Evolutionary conservation across 306 rosid species (phyloP), one percentile per base, ranked within the genome.

Genomic region (Lotus japonicus): DNA sequence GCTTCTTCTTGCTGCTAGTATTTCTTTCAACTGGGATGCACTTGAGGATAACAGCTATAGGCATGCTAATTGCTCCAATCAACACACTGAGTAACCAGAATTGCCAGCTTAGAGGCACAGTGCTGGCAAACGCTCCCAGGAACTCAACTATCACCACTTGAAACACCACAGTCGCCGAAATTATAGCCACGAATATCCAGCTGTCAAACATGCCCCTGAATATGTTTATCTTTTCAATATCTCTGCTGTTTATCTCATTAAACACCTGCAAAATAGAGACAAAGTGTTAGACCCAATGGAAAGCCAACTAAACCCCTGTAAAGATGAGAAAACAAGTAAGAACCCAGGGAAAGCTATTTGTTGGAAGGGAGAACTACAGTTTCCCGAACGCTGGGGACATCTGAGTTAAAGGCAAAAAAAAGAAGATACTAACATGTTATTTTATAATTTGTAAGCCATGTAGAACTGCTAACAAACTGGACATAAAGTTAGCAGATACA

Each of bases 241-340:
- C 90, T 65, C 99, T 88, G 80, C 97, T 88, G 81, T 90, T 90
- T 64, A 94, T 84, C 83, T 94, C 95, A 75, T 94, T 94, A 50
- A 94, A 94, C 77, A 94, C 97, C 97, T 94, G 9, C 11, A 63
- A 67, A 69, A 61, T 55, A 70, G 66, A 75, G 10, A 49, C n/a
- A n/a, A n/a, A n/a, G n/a, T n/a, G n/a, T n/a, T n/a, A n/a, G n/a
- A n/a, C n/a, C n/a, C n/a, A n/a, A n/a, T n/a, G n/a, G n/a, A n/a
- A n/a, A n/a, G n/a, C n/a, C n/a, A n/a, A n/a, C n/a, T n/a, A n/a
- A n/a, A n/a, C n/a, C n/a, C n/a, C n/a, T n/a, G n/a, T n/a, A n/a
- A n/a, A n/a, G n/a, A n/a, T n/a, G n/a, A n/a, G n/a, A n/a, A n/a
- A n/a, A n/a, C n/a, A n/a, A n/a, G n/a, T n/a, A n/a, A n/a, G n/a